Conservation (phyloP, 768 basidiomycete species). For the Pholiota microspora region DNA sequence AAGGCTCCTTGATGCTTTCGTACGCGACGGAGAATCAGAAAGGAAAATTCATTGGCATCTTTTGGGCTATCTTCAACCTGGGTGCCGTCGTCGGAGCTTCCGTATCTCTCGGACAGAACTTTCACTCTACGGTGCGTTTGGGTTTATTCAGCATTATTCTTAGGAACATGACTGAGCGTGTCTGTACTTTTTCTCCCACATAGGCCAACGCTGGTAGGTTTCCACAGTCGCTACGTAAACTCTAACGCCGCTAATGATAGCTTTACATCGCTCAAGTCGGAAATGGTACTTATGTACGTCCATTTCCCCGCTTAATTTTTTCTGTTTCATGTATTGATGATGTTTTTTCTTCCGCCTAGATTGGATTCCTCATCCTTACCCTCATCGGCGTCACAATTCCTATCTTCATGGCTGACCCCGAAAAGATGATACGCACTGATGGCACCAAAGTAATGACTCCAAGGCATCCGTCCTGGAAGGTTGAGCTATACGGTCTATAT, state of each 20-base stretch:
- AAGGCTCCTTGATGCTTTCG: constrained; percentile 82
- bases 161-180: neutral
- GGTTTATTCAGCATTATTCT: neutral
- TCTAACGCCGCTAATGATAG: neutral
- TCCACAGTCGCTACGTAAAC: constrained; percentile 12
- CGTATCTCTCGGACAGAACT: constrained; percentile 73
- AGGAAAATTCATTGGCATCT: constrained; percentile 73
- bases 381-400: constrained; percentile 67
- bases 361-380: constrained; percentile 73
- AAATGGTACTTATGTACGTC: constrained; percentile 73
- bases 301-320: neutral
- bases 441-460: constrained; percentile 63
- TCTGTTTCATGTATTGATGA: neutral
- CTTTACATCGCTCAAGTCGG: constrained; percentile 37
- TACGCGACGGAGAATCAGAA: constrained; percentile 82
- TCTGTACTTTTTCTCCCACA: constrained; percentile 21
- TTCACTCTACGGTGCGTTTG: constrained; percentile 51
- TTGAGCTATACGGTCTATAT: constrained; percentile 69
- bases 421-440: constrained; percentile 71
- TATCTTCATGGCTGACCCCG: constrained; percentile 68
- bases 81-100: constrained; percentile 78
- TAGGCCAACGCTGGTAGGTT: constrained; percentile 40
- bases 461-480: constrained; percentile 75
- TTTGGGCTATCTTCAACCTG: constrained; percentile 84
- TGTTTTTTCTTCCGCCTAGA: constrained; percentile 35